Evolutionary conservation across 371 early-diverging fungal species (phyloP).

Genomic region (Apophysomyces elegans): DNA sequence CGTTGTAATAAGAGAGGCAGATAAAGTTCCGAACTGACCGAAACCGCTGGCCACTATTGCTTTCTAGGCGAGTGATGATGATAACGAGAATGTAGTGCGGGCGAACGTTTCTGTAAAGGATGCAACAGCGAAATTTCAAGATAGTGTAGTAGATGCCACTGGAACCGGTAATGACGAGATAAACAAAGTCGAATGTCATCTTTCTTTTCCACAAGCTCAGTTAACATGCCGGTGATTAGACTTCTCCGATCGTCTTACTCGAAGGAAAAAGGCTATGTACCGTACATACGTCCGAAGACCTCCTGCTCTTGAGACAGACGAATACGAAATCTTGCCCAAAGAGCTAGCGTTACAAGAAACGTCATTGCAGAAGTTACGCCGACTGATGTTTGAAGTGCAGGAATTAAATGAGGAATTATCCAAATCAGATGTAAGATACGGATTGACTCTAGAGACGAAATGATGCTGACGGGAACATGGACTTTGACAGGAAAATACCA

Average conservation of each 20-base stretch:
- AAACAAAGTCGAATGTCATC: neutral
- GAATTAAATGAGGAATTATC: conserved; percentile 78
- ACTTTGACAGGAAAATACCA: conserved; percentile 14
- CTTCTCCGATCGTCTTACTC: conserved; percentile 65
- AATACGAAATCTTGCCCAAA: conserved; percentile 68
- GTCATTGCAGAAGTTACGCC: conserved; percentile 73
- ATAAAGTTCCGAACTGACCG: too few species aligned
- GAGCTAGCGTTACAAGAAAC: conserved; percentile 70
- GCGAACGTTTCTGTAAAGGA: conserved; percentile 61
- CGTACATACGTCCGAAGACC: conserved; percentile 63
- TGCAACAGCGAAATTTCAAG: conserved; percentile 62
- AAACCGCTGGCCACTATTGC: neutral
- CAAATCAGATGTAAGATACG: conserved; percentile 47
- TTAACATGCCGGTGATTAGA: conserved; percentile 35
- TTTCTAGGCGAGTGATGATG: conserved; percentile 58
- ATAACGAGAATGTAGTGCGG: conserved; percentile 61
- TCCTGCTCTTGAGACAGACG: conserved; percentile 62
- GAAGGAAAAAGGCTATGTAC: conserved; percentile 70
- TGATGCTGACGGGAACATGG: neutral
- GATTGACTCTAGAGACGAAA: neutral
- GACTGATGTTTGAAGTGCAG: conserved; percentile 83
- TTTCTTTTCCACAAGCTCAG: neutral
- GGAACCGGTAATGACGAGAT: conserved; percentile 38
- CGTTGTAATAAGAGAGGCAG: neutral
- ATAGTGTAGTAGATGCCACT: conserved; percentile 48